Conservation (phyloP, 2,329 filamentous ascomycete genomes). For the Botrytis medusae region DNA sequence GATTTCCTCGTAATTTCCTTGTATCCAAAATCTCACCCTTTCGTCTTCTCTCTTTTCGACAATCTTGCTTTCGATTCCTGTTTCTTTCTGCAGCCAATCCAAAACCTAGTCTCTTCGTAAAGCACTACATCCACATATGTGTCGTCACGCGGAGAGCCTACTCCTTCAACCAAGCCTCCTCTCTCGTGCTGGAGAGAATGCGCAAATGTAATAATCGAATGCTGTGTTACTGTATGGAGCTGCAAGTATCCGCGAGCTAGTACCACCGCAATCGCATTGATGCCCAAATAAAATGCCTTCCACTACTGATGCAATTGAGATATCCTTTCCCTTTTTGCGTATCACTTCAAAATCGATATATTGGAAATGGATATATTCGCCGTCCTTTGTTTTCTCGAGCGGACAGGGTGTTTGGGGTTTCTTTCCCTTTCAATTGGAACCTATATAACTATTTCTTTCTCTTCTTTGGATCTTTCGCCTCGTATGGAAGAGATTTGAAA, state of each 20-base stretch:
- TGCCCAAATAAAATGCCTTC: constrained; percentile 32
- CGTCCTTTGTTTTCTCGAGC: constrained; percentile 14
- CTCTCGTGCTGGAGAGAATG: constrained; percentile 14
- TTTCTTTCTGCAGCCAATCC: constrained; percentile 9
- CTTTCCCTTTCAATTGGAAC: constrained; percentile 3
- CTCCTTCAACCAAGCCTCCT: constrained; percentile 19
- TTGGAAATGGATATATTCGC: constrained; percentile 23
- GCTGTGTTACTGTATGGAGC: constrained; percentile 32
- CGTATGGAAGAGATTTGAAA: constrained; percentile 1
- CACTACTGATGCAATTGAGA: constrained; percentile 21
- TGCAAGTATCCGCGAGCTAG: constrained; percentile 37
- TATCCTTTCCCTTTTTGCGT: constrained; percentile 21
- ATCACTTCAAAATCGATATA: constrained; percentile 25
- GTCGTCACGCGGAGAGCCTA: constrained; percentile 23
- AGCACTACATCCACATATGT: constrained; percentile 20
- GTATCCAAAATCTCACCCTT: constrained; percentile 10
- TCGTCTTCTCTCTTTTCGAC: constrained; percentile 2
- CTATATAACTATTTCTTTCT: constrained; percentile 2
- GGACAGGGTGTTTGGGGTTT: constrained; percentile 14
- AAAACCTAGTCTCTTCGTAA: constrained; percentile 17
- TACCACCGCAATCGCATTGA: constrained; percentile 36
- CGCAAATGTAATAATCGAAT: constrained; percentile 27
- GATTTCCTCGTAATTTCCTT: constrained; percentile 18
- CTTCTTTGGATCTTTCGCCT: not conserved
- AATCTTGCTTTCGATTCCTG: constrained; percentile 10